Evolutionary conservation across 75 land plant genomes (phyloP), one percentile per base, ranked within the genome.

Genomic region (Sequoiadendron giganteum): DNA sequence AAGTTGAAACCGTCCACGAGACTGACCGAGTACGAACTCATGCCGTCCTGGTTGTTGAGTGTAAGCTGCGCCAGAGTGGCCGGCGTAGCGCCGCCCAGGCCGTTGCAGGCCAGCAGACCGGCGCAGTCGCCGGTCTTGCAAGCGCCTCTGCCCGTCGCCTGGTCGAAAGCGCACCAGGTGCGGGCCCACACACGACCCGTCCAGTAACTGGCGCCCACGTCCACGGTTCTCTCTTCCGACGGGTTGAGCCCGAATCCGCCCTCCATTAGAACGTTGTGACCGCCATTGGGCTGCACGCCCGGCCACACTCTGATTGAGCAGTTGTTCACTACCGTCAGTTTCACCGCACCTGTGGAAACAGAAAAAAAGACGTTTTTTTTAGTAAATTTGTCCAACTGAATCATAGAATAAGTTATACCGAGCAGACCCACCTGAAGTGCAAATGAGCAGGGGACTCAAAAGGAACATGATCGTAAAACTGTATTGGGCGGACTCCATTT

Each of bases 1-100:
- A 97, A 83, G 85, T 97, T 97, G 91, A 95, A 97, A 25, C 99
- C 99, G n/a, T 97, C 99, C 0, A 97, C 99, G 13, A 97, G 75
- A 88, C 97, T 95, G 25, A 97, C 92, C 42, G 96, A 97, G 49
- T 96, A 97, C 86, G 94, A 96, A 1, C 93, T 93, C 61, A 89
- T 84, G 68, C 84, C 87, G 8, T 88, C 90, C 61, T 92, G 91
- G 34, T 81, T 87, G 34, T 91, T 86, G 18, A 97, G 88, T 1
- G 94, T 86, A 25, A 96, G 85, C 91, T 97, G 91, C 4, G 94
- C 94, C 47, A 97, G 88, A 7, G 99, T 93, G 40, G 91, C 97
- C 0, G 99, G 99, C 0, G 99, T 94, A 0, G 52, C n/a, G 89
- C 96, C 99, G 47, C 94, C 94, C 30, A 87, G 70, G 18, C 96